phyloP scores from a whole-genome alignment of 306 rosid genomes.

The Castanea crenata region DNA sequence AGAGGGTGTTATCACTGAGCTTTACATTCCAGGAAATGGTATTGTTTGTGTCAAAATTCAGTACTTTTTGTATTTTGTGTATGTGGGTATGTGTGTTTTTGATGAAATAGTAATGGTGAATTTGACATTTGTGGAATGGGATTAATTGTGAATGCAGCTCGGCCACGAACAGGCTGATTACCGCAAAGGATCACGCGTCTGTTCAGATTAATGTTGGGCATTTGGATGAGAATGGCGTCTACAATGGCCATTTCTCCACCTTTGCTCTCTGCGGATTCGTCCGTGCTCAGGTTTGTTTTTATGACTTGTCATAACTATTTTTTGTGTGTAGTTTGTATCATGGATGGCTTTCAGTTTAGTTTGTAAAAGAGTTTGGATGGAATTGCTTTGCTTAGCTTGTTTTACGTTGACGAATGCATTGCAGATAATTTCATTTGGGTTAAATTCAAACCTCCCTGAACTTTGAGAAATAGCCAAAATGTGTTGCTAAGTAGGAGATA shows the following conservation, averaged over 20 bases:
- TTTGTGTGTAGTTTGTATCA: not conserved
- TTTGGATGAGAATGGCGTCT: slow-evolving; percentile 66
- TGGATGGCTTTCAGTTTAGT: not conserved
- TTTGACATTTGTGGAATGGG: not conserved
- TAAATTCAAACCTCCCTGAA: too few species aligned
- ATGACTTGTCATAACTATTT: not conserved
- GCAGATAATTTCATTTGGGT: too few species aligned
- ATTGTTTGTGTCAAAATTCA: too few species aligned
- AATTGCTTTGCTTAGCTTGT: too few species aligned
- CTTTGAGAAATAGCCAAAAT: too few species aligned
- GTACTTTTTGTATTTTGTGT: too few species aligned
- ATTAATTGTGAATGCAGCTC: slow-evolving; percentile 37
- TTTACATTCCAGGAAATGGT: slow-evolving; percentile 52
- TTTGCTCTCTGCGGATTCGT: slow-evolving; percentile 72
- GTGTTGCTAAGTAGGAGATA: too few species aligned
- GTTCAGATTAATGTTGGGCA: slow-evolving; percentile 80
- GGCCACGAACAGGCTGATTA: slow-evolving; percentile 76
- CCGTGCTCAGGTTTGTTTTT: slow-evolving; percentile 68
- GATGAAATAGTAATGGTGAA: not conserved
- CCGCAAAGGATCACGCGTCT: slow-evolving; percentile 77
- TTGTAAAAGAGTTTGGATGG: not conserved
- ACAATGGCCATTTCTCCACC: slow-evolving; percentile 67
- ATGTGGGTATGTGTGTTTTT: too few species aligned
- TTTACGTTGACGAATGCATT: too few species aligned
- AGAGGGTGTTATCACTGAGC: slow-evolving; percentile 46